phyloP scores from a whole-genome alignment of 1,284 basidiomycete species.

The Boletus semigastroideus region DNA sequence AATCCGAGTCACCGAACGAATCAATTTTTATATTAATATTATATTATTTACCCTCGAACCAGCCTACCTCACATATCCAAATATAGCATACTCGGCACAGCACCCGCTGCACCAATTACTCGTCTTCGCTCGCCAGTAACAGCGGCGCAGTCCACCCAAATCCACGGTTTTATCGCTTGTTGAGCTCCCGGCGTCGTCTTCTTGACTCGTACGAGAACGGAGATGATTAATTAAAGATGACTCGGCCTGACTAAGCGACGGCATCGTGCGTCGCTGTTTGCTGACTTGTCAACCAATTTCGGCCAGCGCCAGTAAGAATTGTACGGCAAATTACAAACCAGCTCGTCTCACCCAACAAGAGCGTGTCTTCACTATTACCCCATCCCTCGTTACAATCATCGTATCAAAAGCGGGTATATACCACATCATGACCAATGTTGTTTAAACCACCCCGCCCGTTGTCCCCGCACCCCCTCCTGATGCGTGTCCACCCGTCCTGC shows the following conservation, averaged over 20 bases:
- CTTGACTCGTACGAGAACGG: too few species aligned
- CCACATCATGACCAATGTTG: neutral
- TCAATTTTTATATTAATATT: neutral
- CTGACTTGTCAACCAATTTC: constrained; percentile 5
- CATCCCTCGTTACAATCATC: neutral
- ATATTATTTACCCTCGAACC: neutral
- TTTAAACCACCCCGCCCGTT: constrained; percentile 9
- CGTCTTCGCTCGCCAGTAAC: neutral
- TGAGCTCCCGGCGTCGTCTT: neutral
- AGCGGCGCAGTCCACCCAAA: neutral
- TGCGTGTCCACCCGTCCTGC: constrained; percentile 19
- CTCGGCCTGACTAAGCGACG: constrained; percentile 8
- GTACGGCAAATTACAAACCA: constrained; percentile 9
- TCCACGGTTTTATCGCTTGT: neutral
- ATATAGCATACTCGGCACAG: neutral
- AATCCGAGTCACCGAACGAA: constrained; percentile 21
- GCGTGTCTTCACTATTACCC: too few species aligned
- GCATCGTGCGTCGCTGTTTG: constrained; percentile 8
- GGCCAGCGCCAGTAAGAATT: neutral
- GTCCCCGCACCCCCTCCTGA: constrained; percentile 7
- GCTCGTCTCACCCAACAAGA: constrained; percentile 9
- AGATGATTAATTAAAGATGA: neutral
- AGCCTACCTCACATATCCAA: constrained; percentile 12
- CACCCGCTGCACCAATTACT: neutral
- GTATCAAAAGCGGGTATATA: constrained; percentile 6